Evolutionary conservation across 2,329 filamentous ascomycete genomes (phyloP).

Genomic region (Aureobasidium sp.): DNA sequence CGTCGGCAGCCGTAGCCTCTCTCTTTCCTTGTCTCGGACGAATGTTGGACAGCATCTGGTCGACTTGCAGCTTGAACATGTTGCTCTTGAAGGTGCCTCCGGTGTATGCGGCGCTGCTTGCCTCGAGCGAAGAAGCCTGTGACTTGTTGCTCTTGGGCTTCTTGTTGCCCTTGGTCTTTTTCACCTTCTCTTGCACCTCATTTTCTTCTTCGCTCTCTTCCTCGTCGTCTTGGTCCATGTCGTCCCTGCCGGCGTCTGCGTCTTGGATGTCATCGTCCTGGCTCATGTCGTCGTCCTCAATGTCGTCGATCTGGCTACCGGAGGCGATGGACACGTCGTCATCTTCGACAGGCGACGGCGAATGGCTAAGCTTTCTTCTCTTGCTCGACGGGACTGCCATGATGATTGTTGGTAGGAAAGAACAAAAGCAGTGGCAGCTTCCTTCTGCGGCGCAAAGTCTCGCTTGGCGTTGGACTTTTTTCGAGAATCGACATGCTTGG

Average conservation of each 20-base stretch:
- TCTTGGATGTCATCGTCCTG: constrained; percentile 18
- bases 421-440: not conserved
- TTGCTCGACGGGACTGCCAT: constrained; percentile 28
- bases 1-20: constrained; percentile 46
- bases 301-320: constrained; percentile 12
- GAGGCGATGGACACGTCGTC: constrained; percentile 29
- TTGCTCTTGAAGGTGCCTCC: constrained; percentile 58
- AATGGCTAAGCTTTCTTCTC: constrained; percentile 30
- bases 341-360: constrained; percentile 24
- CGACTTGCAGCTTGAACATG: constrained; percentile 61
- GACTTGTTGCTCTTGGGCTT: constrained; percentile 16
- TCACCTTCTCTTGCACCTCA: not conserved
- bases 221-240: constrained; percentile 1
- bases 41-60: constrained; percentile 54
- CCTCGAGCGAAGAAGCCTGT: constrained; percentile 14
- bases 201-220: constrained; percentile 5
- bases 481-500: not conserved
- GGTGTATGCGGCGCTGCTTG: constrained; percentile 35
- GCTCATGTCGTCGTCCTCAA: constrained; percentile 15
- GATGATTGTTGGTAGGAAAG: not conserved
- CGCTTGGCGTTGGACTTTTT: constrained; percentile 7
- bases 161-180: constrained; percentile 2
- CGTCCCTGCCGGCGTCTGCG: constrained; percentile 16
- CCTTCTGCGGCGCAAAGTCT: not conserved
- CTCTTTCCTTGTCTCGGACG: constrained; percentile 53